Base-by-base conservation (phyloP, 352 stramenopile genomes). In the Globisporangium camurandrum region DNA sequence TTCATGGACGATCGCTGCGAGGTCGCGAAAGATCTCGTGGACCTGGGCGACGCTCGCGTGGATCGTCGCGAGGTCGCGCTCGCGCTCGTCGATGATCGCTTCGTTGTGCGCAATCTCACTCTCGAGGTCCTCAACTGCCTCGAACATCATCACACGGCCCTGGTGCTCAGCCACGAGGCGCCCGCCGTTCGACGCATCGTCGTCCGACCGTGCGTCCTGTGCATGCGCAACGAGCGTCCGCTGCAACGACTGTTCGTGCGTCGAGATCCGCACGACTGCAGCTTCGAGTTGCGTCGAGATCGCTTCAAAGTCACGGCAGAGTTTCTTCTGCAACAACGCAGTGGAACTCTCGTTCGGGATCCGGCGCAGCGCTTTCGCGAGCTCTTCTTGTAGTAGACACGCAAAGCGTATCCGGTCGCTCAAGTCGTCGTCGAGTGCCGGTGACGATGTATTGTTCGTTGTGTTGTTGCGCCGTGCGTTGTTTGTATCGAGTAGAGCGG, bases 1-100 rank as follows among this genome's bases (percentile, higher is more conserved):
- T 46, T 93, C 76, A 30, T 84, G 65, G 36, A 95, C 85, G 48
- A 95, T 90, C 11, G 71, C 72, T 12, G 85, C 85, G 48, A 95
- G 54, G 51, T 95, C 85, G 7, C 84, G 64, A 63, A 93, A 95
- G 60, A 95, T 95, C 65, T 95, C 85, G 57, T 95, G 84, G 26
- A 95, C 85, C 53, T 95, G 82, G 34, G 81, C 83, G n/a, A 95
- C 79, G 49, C 82, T 94, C 57, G 88, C 64, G 61, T 95, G 84
- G 62, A 95, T 95, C 49, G 88, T 81, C 36, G 73, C 67, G 36
- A 95, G 88, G 46, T 94, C 85, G 39, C 86, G 76, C 54, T 92
- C 83, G 24, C 82, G 82, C 66, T 95, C 85, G 59, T 94, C 79
- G 45, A 95, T 95, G 19, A 95, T 69, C 42, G 81, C 85, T 49